phyloP scores from a whole-genome alignment of 768 basidiomycete genomes.

The Clitopilus passeckerianus region DNA sequence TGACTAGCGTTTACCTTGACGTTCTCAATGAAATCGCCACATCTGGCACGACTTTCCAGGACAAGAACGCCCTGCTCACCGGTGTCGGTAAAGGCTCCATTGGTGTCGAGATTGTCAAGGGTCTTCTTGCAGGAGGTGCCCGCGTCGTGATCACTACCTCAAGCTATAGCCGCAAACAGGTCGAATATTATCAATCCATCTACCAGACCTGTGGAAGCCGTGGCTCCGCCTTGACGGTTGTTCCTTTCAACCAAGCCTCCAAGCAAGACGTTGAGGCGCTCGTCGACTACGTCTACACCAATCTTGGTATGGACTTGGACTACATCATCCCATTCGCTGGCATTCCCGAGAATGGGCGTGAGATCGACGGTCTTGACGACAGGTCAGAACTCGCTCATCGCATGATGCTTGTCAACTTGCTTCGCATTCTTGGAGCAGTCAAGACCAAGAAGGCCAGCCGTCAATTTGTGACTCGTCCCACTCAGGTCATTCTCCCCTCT shows the following conservation, averaged over 20 bases:
- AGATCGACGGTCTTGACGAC: slow-evolving; percentile 97
- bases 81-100: slow-evolving; percentile 98
- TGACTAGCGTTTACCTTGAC: slow-evolving; percentile 94
- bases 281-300: slow-evolving; percentile 96
- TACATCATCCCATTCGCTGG: slow-evolving; percentile 99
- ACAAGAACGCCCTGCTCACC: slow-evolving; percentile 97
- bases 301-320: slow-evolving; percentile 93
- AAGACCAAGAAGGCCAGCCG: slow-evolving; percentile 98
- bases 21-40: slow-evolving; percentile 98
- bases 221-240: slow-evolving; percentile 95
- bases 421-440: slow-evolving; percentile 94
- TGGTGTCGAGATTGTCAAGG: slow-evolving; percentile 96
- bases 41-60: slow-evolving; percentile 96
- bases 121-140: slow-evolving; percentile 92
- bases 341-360: slow-evolving; percentile 96
- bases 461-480: slow-evolving; percentile 95
- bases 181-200: slow-evolving; percentile 98
- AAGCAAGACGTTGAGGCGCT: slow-evolving; percentile 98
- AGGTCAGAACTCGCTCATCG: slow-evolving; percentile 97
- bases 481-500: slow-evolving; percentile 98
- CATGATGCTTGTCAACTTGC: slow-evolving; percentile 96
- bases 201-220: slow-evolving; percentile 94
- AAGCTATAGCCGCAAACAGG: slow-evolving; percentile 90
- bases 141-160: slow-evolving; percentile 98
- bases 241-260: slow-evolving; percentile 99